phyloP scores from a whole-genome alignment of 768 basidiomycete species.

The Lactarius tabidus region DNA sequence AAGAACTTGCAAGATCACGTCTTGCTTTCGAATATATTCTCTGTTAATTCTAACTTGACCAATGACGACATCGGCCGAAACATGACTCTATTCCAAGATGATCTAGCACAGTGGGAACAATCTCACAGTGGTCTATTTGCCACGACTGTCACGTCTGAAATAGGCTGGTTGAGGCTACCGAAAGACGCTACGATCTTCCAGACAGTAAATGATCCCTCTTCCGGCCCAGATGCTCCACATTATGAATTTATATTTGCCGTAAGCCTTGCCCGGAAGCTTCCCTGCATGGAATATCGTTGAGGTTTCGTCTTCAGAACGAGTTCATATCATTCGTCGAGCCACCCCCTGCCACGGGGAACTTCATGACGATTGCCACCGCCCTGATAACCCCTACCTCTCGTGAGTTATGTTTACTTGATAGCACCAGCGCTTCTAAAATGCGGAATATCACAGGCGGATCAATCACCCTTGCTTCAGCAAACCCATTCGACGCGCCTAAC shows the following conservation, averaged over 20 bases:
- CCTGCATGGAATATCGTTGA: background rate
- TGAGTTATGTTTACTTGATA: background rate
- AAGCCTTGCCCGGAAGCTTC: background rate
- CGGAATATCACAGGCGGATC: conserved; percentile 20
- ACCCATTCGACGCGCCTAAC: conserved; percentile 29
- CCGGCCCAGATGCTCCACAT: conserved; percentile 23
- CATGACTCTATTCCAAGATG: conserved; percentile 10
- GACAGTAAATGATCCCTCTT: conserved; percentile 18
- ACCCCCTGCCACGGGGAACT: conserved; percentile 25
- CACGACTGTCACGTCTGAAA: background rate
- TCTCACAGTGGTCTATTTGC: conserved; percentile 18
- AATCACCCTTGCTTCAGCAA: conserved; percentile 27
- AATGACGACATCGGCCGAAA: conserved; percentile 17
- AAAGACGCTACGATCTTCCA: conserved; percentile 14
- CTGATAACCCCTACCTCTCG: conserved; percentile 28
- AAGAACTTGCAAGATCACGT: conserved; percentile 32
- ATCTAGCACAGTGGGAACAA: conserved; percentile 14
- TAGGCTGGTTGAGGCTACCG: conserved; percentile 19
- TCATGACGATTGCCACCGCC: conserved; percentile 20
- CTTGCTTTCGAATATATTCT: background rate
- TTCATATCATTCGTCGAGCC: conserved; percentile 9
- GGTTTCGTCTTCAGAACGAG: conserved; percentile 3
- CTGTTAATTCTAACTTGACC: conserved; percentile 11
- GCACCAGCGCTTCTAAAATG: background rate
- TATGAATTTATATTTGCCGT: conserved; percentile 21